Percentiles rank a stretch among this genome's conserved stretches.
phyloP scores from a whole-genome alignment of 257 asterid species.

The Solanum medicagineum region DNA sequence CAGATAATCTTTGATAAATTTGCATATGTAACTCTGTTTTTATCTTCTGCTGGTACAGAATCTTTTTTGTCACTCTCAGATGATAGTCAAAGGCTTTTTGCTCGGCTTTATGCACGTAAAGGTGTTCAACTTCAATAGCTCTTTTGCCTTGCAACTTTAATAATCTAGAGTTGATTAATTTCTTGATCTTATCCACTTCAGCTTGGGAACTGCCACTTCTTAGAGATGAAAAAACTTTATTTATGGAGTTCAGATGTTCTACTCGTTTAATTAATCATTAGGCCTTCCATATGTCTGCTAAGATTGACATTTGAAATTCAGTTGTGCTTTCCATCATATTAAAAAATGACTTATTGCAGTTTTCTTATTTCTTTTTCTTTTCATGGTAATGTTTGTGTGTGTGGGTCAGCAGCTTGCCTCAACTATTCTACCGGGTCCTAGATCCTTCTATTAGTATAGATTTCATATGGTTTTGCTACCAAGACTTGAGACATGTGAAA shows the following conservation, averaged over 20 bases:
- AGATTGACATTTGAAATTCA: not conserved
- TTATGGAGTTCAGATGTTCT: not conserved
- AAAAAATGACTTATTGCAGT: not conserved
- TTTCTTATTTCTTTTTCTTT: not conserved
- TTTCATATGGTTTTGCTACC: not conserved
- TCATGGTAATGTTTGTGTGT: not conserved
- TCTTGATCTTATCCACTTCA: not conserved
- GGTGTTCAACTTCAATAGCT: constrained; percentile 21
- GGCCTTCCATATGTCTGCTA: not conserved
- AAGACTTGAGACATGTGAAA: not conserved
- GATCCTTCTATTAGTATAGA: not conserved
- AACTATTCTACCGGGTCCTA: not conserved
- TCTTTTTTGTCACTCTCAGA: constrained; percentile 57
- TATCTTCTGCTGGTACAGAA: constrained; percentile 33
- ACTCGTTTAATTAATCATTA: not conserved
- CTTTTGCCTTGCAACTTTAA: not conserved
- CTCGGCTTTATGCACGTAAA: constrained; percentile 80
- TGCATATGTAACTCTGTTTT: not conserved
- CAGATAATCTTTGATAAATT: not conserved
- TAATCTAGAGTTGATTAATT: not conserved
- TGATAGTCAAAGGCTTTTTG: constrained; percentile 78
- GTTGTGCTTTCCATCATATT: not conserved
- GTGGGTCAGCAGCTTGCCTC: not conserved
- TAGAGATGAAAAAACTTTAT: not conserved
- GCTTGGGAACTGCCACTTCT: not conserved